Percentiles rank a stretch among this genome's conserved stretches.
Conservation (phyloP, 208 protist genomes). For the Endotrypanum monterogeii region DNA sequence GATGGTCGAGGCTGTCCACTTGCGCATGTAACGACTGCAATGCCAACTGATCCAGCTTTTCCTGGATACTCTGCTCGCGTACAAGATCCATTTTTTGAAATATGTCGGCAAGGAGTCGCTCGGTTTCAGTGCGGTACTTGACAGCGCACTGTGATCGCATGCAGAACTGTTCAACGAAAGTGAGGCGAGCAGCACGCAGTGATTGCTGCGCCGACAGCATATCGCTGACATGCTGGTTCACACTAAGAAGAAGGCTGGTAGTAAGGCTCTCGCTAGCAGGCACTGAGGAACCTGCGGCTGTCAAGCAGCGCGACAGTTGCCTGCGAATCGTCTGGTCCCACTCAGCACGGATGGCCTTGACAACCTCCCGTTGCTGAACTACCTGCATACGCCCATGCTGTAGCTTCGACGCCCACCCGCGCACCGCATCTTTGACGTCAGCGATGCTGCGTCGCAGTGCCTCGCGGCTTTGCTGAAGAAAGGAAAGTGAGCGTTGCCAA, state of each 20-base stretch:
- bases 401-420: conserved; percentile 1
- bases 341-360: conserved; percentile 3
- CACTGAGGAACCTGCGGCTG: conserved; percentile 5
- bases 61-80: conserved; percentile 14
- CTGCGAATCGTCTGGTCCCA: conserved; percentile 21
- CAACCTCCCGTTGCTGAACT: conserved; percentile 6
- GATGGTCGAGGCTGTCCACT: conserved; percentile 9
- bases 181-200: conserved; percentile 7
- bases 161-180: conserved; percentile 10
- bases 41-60: conserved; percentile 14
- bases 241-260: conserved; percentile 1
- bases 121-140: conserved; percentile 12
- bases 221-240: neutral
- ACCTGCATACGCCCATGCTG: conserved; percentile 13
- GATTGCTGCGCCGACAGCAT: conserved; percentile 5
- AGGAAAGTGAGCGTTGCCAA: conserved; percentile 12
- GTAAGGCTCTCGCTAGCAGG: conserved; percentile 7
- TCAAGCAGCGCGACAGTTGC: conserved; percentile 27
- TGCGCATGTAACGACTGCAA: conserved; percentile 19
- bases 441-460: conserved; percentile 6
- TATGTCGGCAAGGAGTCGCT: conserved; percentile 10
- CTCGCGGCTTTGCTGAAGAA: conserved; percentile 22
- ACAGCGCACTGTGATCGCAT: conserved; percentile 4
- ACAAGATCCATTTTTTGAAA: conserved; percentile 22
- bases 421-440: conserved; percentile 12